Evolutionary conservation across 495 filamentous ascomycete genomes (phyloP), one percentile per base, ranked within the genome.

Genomic region (Rostrohypoxylon terebratum): DNA sequence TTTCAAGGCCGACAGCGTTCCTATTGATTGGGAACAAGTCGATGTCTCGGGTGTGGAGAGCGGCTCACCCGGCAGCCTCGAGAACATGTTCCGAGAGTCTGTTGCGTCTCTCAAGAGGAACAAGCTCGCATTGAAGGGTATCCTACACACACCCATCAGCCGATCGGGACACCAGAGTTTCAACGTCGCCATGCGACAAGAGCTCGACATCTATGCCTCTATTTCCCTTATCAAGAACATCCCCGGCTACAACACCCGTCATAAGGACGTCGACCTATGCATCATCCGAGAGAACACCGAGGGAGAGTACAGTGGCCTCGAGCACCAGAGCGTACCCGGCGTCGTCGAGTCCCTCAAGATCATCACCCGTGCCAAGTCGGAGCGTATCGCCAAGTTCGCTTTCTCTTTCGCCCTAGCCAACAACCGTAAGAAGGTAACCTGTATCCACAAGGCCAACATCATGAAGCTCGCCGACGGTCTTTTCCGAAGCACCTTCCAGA

Each of bases 201-300:
- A 98, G 82, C 93, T 99, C 77, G 96, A 99, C 83, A 99, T 99
- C 84, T 99, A 98, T 81, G 96, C 96, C 78, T 98, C 95, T 50
- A 94, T 99, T 79, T 93, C 94, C 69, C 88, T 98, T 60, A 92
- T 99, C 87, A 98, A 98, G 89, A 99, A 98, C 86, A 98, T 99
- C 79, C 96, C 96, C 66, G 96, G 96, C 66, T 98, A 98, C 85
- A 81, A 96, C 83, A 98, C 96, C 58, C 94, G 96, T 77, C 96
- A 99, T 86, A 90, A 97, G 77, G 88, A 94, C 80, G 92, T 99
- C 81, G 96, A 99, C 80, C 88, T 99, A 63, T 97, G 94, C 89
- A 97, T 99, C 81, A 97, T 99, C 82, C 96, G 96, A 83, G 96
- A 99, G 87, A 99, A 99, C 86, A 99, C 96, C 79, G 96, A 99